Percentiles rank a stretch among this genome's conserved stretches.
phyloP scores from a whole-genome alignment of 2,329 filamentous ascomycete species.

The Fusarium gaditjirri region DNA sequence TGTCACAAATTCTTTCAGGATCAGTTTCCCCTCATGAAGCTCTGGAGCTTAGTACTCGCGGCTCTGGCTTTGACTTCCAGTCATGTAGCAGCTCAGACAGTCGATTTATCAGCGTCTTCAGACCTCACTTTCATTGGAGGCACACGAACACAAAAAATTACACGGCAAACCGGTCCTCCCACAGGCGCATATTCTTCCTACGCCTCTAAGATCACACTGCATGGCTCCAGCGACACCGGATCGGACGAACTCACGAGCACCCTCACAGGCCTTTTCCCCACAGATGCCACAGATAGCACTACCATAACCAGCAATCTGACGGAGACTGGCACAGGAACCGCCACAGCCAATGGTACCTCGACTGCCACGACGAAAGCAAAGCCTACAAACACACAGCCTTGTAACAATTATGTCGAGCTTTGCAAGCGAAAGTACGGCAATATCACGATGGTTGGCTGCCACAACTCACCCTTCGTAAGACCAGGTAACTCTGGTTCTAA shows the following conservation, averaged over 20 bases:
- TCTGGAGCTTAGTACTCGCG: constrained; percentile 35
- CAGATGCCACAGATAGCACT: constrained; percentile 45
- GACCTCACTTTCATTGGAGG: constrained; percentile 52
- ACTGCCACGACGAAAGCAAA: constrained; percentile 39
- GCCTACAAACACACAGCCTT: constrained; percentile 78
- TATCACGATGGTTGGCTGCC: constrained; percentile 79
- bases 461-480: constrained; percentile 83
- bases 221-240: constrained; percentile 23
- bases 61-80: constrained; percentile 39
- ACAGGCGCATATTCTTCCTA: constrained; percentile 44
- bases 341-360: constrained; percentile 49
- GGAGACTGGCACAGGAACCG: constrained; percentile 49
- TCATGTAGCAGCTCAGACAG: constrained; percentile 41
- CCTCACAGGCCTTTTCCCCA: constrained; percentile 58
- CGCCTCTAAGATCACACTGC: constrained; percentile 41
- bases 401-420: constrained; percentile 82
- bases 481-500: constrained; percentile 79
- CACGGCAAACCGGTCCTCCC: constrained; percentile 49
- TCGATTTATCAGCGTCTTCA: constrained; percentile 48
- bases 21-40: constrained; percentile 39
- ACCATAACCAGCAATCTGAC: constrained; percentile 52
- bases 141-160: constrained; percentile 52
- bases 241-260: constrained; percentile 51
- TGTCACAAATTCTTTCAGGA: neutral
- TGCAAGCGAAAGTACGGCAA: constrained; percentile 83